Evolutionary conservation across 306 rosid species (phyloP), one percentile per base, ranked within the genome.

Genomic region (Quercus agrifolia): DNA sequence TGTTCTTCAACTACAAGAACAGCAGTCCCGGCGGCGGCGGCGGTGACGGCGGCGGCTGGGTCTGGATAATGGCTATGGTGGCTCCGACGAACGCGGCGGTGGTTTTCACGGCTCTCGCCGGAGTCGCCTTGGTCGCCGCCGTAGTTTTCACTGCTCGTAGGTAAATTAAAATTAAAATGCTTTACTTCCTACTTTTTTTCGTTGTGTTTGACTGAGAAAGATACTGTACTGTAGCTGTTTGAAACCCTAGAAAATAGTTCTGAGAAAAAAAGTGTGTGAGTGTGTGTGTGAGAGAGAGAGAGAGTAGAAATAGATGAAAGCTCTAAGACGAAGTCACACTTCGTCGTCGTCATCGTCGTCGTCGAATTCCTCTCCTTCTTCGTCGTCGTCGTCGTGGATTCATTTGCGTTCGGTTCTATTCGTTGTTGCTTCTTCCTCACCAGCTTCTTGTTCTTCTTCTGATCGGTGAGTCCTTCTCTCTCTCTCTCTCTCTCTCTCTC

Each of bases 381-480:
- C 93, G 52, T 95, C 99, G 81, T 86, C 93, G 19, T 94, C 93
- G 52, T 95, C 99, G 81, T 95, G 99, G 99, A 89, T 96, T 91
- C 97, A 89, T 78, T 87, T 96, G 91, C 96, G 99, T 88, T 96
- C 99, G 92, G 99, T 93, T 89, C 89, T 96, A 74, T 92, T 96
- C 78, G 93, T 96, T 75, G 98, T 96, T 55, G 81, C 91, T 79
- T 91, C 99, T 78, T 96, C 99, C 83, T 96, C 99, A 78, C 97
- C 99, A 83, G 98, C 97, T 89, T 86, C 93, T 90, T 92, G 94
- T 77, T 89, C 98, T 76, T 83, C 84, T 63, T 88, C 99, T 84
- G 98, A 96, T 96, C 99, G 99, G 99, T 96, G 92, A 96, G 98
- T 92, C 87, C 76, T 78, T 87, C 78, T 77, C 44, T 87, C 75